These are phyloP conservation scores for Cruciata laevipes DNA, from an alignment of 257 asterid species.

Conservation along the genomic window DNA sequence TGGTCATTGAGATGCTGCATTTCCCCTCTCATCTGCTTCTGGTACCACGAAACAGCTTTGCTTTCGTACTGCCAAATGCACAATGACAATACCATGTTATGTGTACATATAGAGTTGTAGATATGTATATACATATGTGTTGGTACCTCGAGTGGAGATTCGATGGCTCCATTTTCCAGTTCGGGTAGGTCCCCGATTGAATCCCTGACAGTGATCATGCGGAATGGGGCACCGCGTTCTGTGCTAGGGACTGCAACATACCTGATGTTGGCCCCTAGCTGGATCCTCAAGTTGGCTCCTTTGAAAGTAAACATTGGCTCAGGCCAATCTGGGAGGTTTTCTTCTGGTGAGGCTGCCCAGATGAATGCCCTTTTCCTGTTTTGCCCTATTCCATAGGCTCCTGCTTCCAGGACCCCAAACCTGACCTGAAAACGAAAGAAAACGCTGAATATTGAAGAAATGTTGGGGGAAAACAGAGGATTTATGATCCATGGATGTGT, in stretches of 20 bases:
- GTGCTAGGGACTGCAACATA: conserved; percentile 22
- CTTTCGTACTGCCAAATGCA: conserved; percentile 10
- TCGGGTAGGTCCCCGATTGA: conserved; percentile 23
- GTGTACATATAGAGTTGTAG: not conserved
- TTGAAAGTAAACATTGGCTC: conserved; percentile 24
- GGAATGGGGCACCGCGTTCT: conserved; percentile 20
- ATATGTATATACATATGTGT: not conserved
- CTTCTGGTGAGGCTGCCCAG: conserved; percentile 27
- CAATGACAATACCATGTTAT: not conserved
- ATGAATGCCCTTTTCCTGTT: conserved; percentile 23
- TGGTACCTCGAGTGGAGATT: conserved; percentile 2
- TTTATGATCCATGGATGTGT: not conserved
- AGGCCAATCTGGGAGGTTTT: conserved; percentile 27
- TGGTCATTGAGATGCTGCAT: conserved; percentile 13
- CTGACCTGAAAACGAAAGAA: conserved; percentile 9
- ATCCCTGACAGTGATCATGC: conserved; percentile 21
- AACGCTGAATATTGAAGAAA: not conserved
- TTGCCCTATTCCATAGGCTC: conserved; percentile 21
- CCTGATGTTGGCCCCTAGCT: conserved; percentile 3
- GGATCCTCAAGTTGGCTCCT: conserved; percentile 14
- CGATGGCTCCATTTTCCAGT: conserved; percentile 14
- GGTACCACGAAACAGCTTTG: conserved; percentile 20
- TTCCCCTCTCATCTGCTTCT: conserved; percentile 15
- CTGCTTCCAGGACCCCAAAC: conserved; percentile 25
- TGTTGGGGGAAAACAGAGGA: not conserved